These are phyloP conservation scores for Mucor velutinosus DNA, from an alignment of 371 early-diverging fungal genomes.

Conservation along the genomic window DNA sequence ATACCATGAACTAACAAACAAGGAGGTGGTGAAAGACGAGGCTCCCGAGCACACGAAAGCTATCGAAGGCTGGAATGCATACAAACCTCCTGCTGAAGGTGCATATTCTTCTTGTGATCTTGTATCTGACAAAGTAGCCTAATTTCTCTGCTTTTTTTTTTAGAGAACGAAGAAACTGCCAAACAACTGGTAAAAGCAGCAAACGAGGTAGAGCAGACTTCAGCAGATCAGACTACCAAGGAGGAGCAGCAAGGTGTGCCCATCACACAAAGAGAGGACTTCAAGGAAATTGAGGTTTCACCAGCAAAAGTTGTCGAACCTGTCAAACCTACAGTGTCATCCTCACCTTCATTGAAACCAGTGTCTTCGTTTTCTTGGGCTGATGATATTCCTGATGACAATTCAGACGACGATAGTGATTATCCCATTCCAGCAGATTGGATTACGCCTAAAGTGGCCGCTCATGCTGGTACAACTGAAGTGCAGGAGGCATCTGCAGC, in stretches of 20 bases:
- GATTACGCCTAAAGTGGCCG: background rate
- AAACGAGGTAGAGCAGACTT: background rate
- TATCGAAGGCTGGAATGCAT: conserved; percentile 8
- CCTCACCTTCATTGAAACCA: background rate
- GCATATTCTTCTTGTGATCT: background rate
- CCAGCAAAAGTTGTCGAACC: background rate
- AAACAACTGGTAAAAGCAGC: background rate
- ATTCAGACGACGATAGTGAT: background rate
- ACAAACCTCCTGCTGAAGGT: conserved; percentile 8
- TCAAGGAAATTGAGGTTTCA: background rate
- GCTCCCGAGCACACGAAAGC: background rate
- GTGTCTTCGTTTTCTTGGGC: conserved; percentile 14
- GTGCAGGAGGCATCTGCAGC: background rate
- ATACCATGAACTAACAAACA: background rate
- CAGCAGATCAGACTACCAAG: background rate
- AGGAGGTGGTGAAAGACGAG: background rate
- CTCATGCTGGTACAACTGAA: background rate
- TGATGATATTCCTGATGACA: conserved; percentile 11
- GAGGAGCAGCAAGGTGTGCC: background rate
- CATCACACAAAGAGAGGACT: background rate
- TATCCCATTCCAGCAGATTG: background rate
- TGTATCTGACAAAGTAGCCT: background rate
- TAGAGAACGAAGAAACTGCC: background rate
- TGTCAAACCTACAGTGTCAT: background rate
- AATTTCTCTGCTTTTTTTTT: background rate